Base-by-base conservation (phyloP, 805 yeast species). In the Saccharomycopsis malanga region DNA sequence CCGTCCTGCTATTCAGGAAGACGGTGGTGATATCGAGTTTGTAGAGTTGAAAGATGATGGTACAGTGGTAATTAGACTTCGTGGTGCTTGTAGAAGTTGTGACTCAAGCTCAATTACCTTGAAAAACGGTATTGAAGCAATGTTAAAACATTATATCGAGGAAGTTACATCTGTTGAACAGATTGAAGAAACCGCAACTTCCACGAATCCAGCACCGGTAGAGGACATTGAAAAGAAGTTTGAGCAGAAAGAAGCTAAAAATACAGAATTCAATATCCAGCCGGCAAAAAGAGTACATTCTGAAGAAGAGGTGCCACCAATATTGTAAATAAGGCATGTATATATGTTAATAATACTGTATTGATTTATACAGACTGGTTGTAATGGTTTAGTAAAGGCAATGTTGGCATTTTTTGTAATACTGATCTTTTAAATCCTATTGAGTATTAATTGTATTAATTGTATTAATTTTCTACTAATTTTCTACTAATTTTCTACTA, bases 11-110 rank as follows among this genome's bases (percentile, higher is more conserved):
- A 71, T 81, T 52, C 85, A 79, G 59, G 87, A 81, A 51, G 87
- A 81, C 57, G 87, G 87, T 39, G 87, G 87, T 3, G 87, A 81
- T 57, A 74, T 81, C 39, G 85, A 79, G 56, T 81, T 79, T 62
- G 77, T 81, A 29, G 67, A 68, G 1, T 80, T 81, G 57, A 79
- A 77, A 52, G 72, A 71, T 5, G 58, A 67, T 2, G 87, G 87
- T 6, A 70, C 73, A 0, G 86, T 80, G 1, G 71, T 66, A 46
- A 68, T 81, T 56, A 73, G 73, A 59, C 67, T 81, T 44, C 73
- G 73, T 60, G 87, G 87, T 27, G 87, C 87, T 1, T 81, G 87
- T 59, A 72, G 84, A 58, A 75, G 83, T n/a, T 81, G 87, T 58
- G 82, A 80, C 54, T 70, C 81, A 17, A 74, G 81, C 46, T 75